Evolutionary conservation across 1,139 yeast species (phyloP).

Genomic region (Candida glucosophila): DNA sequence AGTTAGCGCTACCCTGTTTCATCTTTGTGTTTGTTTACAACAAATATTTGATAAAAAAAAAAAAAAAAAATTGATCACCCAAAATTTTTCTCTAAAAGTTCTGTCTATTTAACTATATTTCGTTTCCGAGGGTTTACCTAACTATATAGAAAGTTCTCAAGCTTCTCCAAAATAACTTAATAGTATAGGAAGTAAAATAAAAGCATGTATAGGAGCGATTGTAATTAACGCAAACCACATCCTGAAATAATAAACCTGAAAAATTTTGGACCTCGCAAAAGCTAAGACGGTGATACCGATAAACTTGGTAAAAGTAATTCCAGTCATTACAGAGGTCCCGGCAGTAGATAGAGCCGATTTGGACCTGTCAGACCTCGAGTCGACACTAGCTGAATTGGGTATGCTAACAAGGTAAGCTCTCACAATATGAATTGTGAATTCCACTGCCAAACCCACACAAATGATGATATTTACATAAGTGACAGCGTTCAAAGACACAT

Average conservation of each 20-base stretch:
- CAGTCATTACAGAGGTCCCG: slow-evolving; percentile 84
- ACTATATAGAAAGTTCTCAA: too few species aligned
- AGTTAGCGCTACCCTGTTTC: too few species aligned
- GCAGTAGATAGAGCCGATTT: slow-evolving; percentile 62
- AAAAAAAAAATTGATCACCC: too few species aligned
- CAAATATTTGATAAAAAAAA: too few species aligned
- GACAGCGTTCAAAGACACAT: slow-evolving; percentile 78
- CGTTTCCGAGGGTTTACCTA: too few species aligned
- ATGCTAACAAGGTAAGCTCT: slow-evolving; percentile 53
- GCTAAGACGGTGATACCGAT: slow-evolving; percentile 84
- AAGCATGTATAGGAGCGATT: slow-evolving; percentile 70
- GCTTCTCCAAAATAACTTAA: slow-evolving; percentile 50
- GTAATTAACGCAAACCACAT: slow-evolving; percentile 88
- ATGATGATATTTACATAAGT: slow-evolving; percentile 81
- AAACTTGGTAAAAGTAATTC: slow-evolving; percentile 81
- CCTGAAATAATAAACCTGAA: slow-evolving; percentile 84
- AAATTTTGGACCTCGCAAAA: slow-evolving; percentile 77
- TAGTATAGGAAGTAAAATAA: slow-evolving; percentile 69
- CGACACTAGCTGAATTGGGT: too few species aligned
- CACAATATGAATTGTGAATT: slow-evolving; percentile 82
- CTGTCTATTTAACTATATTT: too few species aligned
- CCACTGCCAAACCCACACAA: slow-evolving; percentile 88
- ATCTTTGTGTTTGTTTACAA: too few species aligned
- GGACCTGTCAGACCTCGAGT: too few species aligned
- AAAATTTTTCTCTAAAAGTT: too few species aligned